Conservation (phyloP, 2,329 filamentous ascomycete genomes). For the Cercospora sesami region DNA sequence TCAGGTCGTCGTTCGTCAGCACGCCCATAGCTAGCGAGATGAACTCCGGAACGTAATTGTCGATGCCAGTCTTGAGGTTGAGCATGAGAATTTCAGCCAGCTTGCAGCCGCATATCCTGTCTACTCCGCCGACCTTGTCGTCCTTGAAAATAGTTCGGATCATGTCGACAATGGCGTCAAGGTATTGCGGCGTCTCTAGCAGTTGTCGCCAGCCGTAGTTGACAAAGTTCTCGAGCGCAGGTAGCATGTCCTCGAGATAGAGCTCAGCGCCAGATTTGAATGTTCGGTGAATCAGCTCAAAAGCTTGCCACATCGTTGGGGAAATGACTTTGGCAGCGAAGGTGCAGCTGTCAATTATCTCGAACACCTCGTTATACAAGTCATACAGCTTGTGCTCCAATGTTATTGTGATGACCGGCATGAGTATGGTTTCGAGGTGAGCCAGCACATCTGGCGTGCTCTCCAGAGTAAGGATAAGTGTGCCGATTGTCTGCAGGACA, state of each 20-base stretch:
- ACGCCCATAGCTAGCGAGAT: slow-evolving; percentile 85
- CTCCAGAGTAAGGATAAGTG: slow-evolving; percentile 92
- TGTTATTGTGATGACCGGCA: slow-evolving; percentile 95
- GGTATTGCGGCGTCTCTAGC: slow-evolving; percentile 78
- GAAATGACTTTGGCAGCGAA: slow-evolving; percentile 96
- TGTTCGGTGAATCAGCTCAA: slow-evolving; percentile 92
- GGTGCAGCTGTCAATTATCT: slow-evolving; percentile 99
- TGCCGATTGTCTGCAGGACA: slow-evolving; percentile 95
- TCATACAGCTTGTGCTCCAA: slow-evolving; percentile 98
- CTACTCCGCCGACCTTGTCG: slow-evolving; percentile 86
- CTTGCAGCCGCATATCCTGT: slow-evolving; percentile 96
- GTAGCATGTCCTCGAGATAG: slow-evolving; percentile 98
- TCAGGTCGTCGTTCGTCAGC: slow-evolving; percentile 71
- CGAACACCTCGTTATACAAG: slow-evolving; percentile 96
- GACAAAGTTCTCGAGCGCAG: slow-evolving; percentile 95
- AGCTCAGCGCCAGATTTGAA: slow-evolving; percentile 97
- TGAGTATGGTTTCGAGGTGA: slow-evolving; percentile 91
- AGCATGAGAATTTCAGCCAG: slow-evolving; percentile 96
- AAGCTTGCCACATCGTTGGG: slow-evolving; percentile 96
- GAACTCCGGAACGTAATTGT: slow-evolving; percentile 85
- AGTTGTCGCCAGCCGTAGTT: slow-evolving; percentile 83
- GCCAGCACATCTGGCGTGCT: slow-evolving; percentile 93
- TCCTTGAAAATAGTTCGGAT: slow-evolving; percentile 92
- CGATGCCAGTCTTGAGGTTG: slow-evolving; percentile 82
- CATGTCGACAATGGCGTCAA: slow-evolving; percentile 89